Evolutionary conservation across 139 green algal species (phyloP).

Genomic region (Chlorella sorokiniana): DNA sequence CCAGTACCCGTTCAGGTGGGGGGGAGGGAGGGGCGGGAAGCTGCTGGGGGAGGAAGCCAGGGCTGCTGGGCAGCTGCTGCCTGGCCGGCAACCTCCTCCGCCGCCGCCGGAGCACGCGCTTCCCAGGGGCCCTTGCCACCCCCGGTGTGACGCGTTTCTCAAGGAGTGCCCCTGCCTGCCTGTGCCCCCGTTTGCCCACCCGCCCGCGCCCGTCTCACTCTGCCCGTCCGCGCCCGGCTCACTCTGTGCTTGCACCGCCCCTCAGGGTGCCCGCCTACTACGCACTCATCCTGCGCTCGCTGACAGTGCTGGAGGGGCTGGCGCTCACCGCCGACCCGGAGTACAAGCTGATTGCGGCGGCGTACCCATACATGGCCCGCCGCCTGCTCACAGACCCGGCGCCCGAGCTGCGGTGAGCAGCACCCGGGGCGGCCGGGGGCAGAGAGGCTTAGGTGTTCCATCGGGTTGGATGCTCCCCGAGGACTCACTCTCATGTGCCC

Average conservation of each 20-base stretch:
- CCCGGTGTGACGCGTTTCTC: too few relatives aligned
- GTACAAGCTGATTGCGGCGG: slow-evolving; percentile 92
- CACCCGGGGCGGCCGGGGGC: not conserved
- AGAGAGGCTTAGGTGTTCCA: not conserved
- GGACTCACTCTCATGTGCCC: not conserved
- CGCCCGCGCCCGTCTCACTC: too few relatives aligned
- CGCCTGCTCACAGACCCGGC: slow-evolving; percentile 92
- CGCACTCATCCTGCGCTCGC: slow-evolving; percentile 92
- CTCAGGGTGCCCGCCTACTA: slow-evolving; percentile 91
- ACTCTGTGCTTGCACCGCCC: not conserved
- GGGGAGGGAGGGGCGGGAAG: not conserved
- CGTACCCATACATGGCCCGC: slow-evolving; percentile 97
- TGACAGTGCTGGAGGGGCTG: slow-evolving; percentile 96
- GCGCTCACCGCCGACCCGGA: slow-evolving; percentile 59
- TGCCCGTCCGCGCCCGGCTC: not conserved
- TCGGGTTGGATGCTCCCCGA: not conserved
- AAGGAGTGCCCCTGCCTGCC: too few relatives aligned
- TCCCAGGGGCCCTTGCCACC: too few relatives aligned
- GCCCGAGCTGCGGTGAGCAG: slow-evolving; percentile 72
- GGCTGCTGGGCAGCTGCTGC: not conserved
- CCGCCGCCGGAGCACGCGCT: too few relatives aligned
- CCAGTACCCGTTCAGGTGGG: slow-evolving; percentile 72
- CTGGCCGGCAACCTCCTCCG: too few relatives aligned
- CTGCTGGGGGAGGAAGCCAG: not conserved
- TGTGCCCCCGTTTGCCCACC: too few relatives aligned